Base-by-base conservation (phyloP, 768 basidiomycete species). In the Piloderma croceum region DNA sequence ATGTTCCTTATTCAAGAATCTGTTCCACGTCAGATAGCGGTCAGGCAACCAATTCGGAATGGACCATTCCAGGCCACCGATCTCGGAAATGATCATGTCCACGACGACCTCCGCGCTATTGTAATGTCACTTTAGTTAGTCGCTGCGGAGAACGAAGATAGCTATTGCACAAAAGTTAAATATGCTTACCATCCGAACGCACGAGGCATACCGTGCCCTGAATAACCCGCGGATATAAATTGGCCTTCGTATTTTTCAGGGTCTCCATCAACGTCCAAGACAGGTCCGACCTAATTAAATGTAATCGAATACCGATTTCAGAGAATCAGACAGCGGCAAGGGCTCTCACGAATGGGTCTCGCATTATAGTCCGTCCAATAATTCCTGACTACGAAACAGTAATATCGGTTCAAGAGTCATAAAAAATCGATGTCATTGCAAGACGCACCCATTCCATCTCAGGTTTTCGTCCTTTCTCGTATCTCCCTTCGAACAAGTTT, bases 171-270 rank as follows among this genome's bases (percentile, higher is more conserved):
- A 29, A 33, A 20, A n/a, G n/a, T n/a, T n/a, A n/a, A n/a, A n/a
- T n/a, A n/a, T n/a, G n/a, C 71, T 31, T 49, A 82, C 85, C 83
- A 86, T 22, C 73, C 77, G 56, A 73, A 87, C 0, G 81, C 76
- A 5, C 83, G 75, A 4, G 86, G 77, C 84, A 90, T 89, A 0
- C 87, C 88, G 47, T 89, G 87, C 1, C 87, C 87, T 0, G 76
- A 69, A 49, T 76, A 88, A 3, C 85, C 87, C 1, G 79, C 85
- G 6, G 78, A 66, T 11, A 89, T 76, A 52, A 76, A 88, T 46
- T 88, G 85, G 0, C 82, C 81, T 6, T 67, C 49, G 42, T 68
- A 70, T 2, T 51, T 50, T 4, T 38, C 41, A n/a, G 57, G 42
- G 6, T 43, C 39, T 2, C 47, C 46, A 9, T 51, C 51, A 22